Evolutionary conservation across 805 yeast species (phyloP), one percentile per base, ranked within the genome.

Genomic region (Diddensiella transvaalensis): DNA sequence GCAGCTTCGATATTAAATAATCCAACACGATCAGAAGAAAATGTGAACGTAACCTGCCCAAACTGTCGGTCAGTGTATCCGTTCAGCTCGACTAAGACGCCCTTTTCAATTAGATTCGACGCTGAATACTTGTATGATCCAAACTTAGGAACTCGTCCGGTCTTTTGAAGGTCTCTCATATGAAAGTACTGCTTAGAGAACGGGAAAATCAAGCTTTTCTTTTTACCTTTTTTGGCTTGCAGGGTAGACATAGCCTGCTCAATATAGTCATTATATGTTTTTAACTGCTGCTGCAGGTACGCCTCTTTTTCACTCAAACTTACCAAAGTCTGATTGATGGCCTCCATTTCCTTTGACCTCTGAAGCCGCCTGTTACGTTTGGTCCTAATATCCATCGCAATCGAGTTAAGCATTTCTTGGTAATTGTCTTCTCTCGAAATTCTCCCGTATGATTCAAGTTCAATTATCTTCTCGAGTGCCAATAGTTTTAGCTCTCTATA

Each of bases 41-140:
- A 82, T 67, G 85, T 79, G 60, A 91, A 80, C 52, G 78, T 80
- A 22, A 88, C 74, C 58, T 84, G 85, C 15, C 85, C 83, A 42
- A 80, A 72, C 49, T 78, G 79, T 8, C 67, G 56, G 13, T 68
- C 73, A 4, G 57, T 48, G 51, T 66, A 70, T 0, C 87, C 88
- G 15, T 74, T 75, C 35, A 85, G 70, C 45, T 79, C 83, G 2
- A 76, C 62, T 18, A 90, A 63, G 1, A 89, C 76, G 0, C 85
- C 83, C 53, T 78, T 83, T 49, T 89, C 96, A 60, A 78, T 71
- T 33, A 91, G 73, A 59, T 82, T 83, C 55, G 84, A 83, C 3
- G 87, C 83, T 0, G 87, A 77, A 68, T 87, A 86, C 62, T 82
- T 82, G 70, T 78, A 85, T 1, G 87, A 79, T 2, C 96, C 95